A percentile compares a stretch with the other conserved stretches of the same genome.
phyloP scores from a whole-genome alignment of 2,329 filamentous ascomycete genomes.

The Hypoxylon sp. region DNA sequence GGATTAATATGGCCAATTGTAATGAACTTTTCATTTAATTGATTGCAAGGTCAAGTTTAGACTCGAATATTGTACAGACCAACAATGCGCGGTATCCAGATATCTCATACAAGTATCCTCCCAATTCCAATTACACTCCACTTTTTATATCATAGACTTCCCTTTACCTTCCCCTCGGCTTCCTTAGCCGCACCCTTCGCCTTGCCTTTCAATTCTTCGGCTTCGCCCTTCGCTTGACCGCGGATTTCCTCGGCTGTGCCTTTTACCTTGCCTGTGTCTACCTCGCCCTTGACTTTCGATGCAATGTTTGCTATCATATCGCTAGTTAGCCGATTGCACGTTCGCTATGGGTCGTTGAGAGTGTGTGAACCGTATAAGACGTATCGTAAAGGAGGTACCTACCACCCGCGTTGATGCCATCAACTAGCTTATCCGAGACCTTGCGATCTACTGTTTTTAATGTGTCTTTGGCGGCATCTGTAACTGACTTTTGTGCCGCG shows the following conservation, averaged over 20 bases:
- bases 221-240: slow-evolving; percentile 59
- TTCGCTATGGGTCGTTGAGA: too few species aligned
- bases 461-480: slow-evolving; percentile 71
- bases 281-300: slow-evolving; percentile 65
- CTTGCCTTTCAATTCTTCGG: slow-evolving; percentile 53
- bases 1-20: not conserved
- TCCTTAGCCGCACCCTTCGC: slow-evolving; percentile 50
- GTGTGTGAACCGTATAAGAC: not conserved
- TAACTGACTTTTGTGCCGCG: slow-evolving; percentile 63
- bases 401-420: slow-evolving; percentile 73
- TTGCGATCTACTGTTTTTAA: slow-evolving; percentile 72
- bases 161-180: slow-evolving; percentile 58
- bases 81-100: not conserved
- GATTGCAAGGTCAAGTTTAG: not conserved
- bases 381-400: slow-evolving; percentile 50
- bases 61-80: slow-evolving; percentile 29
- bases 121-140: not conserved
- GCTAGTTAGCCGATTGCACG: not conserved
- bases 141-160: slow-evolving; percentile 40
- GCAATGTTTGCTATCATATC: slow-evolving; percentile 54
- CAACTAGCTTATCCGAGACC: slow-evolving; percentile 73
- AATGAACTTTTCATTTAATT: not conserved
- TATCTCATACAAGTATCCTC: not conserved
- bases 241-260: slow-evolving; percentile 56
- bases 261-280: slow-evolving; percentile 57